Base-by-base conservation (phyloP, 108 stramenopile species). In the Mayamaea pseudoterrestris region DNA sequence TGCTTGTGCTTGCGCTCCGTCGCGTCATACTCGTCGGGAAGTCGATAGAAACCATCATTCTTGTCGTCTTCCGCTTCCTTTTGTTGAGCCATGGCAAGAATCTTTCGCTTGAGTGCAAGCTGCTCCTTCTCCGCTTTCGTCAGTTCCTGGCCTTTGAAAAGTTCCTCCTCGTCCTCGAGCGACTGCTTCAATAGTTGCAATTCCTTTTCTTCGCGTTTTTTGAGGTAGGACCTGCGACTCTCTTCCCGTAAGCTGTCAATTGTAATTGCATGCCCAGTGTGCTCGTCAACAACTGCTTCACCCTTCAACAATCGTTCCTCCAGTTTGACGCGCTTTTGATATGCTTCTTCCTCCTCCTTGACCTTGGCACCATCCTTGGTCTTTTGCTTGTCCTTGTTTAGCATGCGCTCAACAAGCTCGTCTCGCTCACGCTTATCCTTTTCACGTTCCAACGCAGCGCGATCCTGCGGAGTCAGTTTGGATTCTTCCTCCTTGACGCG, bases 161-260 rank as follows among this genome's bases (percentile, higher is more conserved):
- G 61, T 35, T 94, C 82, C 55, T 97, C 82, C 69, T 98, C 98
- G 52, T 98, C 95, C 44, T 80, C 63, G 30, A 98, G 55, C 50
- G 80, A 74, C 40, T 71, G 68, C 58, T 96, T 74, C 51, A 97
- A 53, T 30, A 98, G 64, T 39, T 66, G 71, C 40, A 97, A 62
- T 65, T 96, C 93, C 31, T 93, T 74, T 47, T 95, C 80, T 41
- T 93, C 93, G 27, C 95, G 71, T 61, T 93, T 94, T 43, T 93
- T 85, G 13, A 98, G 78, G 65, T 97, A 98, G 3, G 70, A 68
- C 24, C 89, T 67, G 13, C 97, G 73, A 44, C 88, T 88, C 48
- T 93, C 72, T 24, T 78, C 76, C 1, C 97, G 69, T 48, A 98
- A 58, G 16, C 74, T 61, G 2, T 71, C 62, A 23, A 90, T 53